Percentiles rank a stretch among this genome's conserved stretches.
Evolutionary conservation across 805 yeast genomes (phyloP).

Genomic region (Yamadazyma sp.): DNA sequence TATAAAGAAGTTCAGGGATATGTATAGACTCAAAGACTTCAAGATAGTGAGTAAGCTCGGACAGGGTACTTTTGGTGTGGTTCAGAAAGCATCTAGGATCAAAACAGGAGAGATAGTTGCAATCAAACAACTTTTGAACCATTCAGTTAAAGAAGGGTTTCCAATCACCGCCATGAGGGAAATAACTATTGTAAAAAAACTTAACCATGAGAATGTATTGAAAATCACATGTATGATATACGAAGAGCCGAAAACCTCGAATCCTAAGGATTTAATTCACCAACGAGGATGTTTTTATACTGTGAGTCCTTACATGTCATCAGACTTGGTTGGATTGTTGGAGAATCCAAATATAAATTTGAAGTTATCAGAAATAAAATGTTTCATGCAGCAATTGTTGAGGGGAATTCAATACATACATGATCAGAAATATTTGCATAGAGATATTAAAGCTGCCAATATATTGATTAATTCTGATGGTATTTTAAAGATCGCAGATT

Average conservation of each 20-base stretch:
- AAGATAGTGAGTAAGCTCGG: conserved; percentile 38
- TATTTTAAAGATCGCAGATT: conserved; percentile 85
- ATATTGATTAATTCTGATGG: conserved; percentile 78
- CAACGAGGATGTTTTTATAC: conserved; percentile 63
- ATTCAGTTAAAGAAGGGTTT: conserved; percentile 74
- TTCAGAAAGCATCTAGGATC: conserved; percentile 66
- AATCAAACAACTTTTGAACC: conserved; percentile 77
- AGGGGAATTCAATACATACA: conserved; percentile 83
- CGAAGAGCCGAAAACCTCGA: conserved; percentile 30
- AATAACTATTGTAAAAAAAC: conserved; percentile 70
- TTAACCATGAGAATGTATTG: conserved; percentile 69
- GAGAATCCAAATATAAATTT: conserved; percentile 71
- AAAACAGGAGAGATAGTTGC: conserved; percentile 70
- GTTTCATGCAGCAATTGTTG: conserved; percentile 74
- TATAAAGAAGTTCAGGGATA: conserved; percentile 22
- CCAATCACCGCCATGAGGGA: conserved; percentile 96
- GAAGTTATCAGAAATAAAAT: conserved; percentile 69
- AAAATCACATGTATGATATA: conserved; percentile 76
- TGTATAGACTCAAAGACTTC: conserved; percentile 30
- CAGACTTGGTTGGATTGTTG: conserved; percentile 85
- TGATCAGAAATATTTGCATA: conserved; percentile 55
- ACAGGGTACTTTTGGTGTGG: conserved; percentile 62
- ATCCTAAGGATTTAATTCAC: conserved; percentile 31
- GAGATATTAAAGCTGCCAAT: conserved; percentile 97
- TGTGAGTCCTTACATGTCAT: conserved; percentile 89